Percentiles rank a stretch among this genome's conserved stretches.
Evolutionary conservation across 176 grass and related monocot genomes (phyloP).

Genomic region (Pontederia paniculata): DNA sequence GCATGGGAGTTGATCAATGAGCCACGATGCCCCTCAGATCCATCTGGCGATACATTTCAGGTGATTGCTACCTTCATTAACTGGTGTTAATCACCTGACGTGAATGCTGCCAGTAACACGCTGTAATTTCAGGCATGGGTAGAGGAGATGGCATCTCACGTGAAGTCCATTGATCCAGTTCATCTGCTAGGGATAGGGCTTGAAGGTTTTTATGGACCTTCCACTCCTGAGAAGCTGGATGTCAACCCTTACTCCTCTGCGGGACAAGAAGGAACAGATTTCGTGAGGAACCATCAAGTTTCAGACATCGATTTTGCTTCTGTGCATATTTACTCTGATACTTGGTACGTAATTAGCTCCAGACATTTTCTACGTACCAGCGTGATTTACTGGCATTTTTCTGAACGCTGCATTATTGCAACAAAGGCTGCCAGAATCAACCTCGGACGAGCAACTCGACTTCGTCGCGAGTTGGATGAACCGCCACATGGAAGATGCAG

Average conservation of each 20-base stretch:
- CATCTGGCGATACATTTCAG: conserved; percentile 59
- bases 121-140: conserved; percentile 53
- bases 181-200: conserved; percentile 49
- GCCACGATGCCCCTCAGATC: conserved; percentile 60
- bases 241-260: conserved; percentile 47
- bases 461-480: conserved; percentile 68
- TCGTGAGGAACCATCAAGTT: conserved; percentile 59
- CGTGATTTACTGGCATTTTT: neutral
- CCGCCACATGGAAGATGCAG: conserved; percentile 59
- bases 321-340: conserved; percentile 72
- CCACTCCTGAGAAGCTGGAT: conserved; percentile 36
- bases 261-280: conserved; percentile 54
- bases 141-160: conserved; percentile 65
- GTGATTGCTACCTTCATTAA: too few species aligned
- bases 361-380: neutral
- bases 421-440: conserved; percentile 48
- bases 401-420: neutral
- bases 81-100: too few species aligned
- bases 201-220: conserved; percentile 75
- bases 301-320: conserved; percentile 62
- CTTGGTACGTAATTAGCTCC: conserved; percentile 29
- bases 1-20: conserved; percentile 93
- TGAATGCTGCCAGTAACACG: neutral
- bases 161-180: conserved; percentile 51
- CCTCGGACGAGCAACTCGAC: conserved; percentile 39